Percentiles rank a stretch among this genome's conserved stretches.
Evolutionary conservation across 2,329 filamentous ascomycete species (phyloP).

Genomic region (Cytospora mali): DNA sequence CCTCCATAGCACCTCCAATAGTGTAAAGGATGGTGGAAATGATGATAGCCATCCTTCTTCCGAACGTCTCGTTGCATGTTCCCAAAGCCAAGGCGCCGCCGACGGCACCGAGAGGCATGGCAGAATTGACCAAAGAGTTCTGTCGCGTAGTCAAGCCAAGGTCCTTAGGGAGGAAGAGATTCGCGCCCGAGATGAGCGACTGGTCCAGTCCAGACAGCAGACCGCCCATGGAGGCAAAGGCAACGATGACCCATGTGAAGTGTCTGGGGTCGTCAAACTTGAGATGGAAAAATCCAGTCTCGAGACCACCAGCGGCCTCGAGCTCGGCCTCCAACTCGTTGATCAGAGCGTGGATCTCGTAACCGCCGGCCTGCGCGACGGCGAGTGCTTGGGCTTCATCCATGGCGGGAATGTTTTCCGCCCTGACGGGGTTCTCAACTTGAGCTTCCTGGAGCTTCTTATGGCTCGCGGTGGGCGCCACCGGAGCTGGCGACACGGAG

Average conservation of each 20-base stretch:
- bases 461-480: slow-evolving; percentile 21
- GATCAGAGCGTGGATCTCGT: slow-evolving; percentile 44
- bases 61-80: slow-evolving; percentile 68
- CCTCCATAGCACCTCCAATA: slow-evolving; percentile 68
- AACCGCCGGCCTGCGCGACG: slow-evolving; percentile 39
- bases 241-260: slow-evolving; percentile 70
- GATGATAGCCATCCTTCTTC: slow-evolving; percentile 69
- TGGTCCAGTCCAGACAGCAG: slow-evolving; percentile 73
- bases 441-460: slow-evolving; percentile 31
- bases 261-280: slow-evolving; percentile 62
- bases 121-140: slow-evolving; percentile 68
- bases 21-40: slow-evolving; percentile 72
- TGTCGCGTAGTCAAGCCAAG: slow-evolving; percentile 58
- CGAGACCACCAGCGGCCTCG: slow-evolving; percentile 34
- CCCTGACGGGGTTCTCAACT: slow-evolving; percentile 32
- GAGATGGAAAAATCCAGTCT: slow-evolving; percentile 53
- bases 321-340: slow-evolving; percentile 47
- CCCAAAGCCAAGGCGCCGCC: slow-evolving; percentile 69
- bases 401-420: slow-evolving; percentile 31
- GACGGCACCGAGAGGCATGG: slow-evolving; percentile 72
- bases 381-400: slow-evolving; percentile 41
- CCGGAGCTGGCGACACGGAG: slow-evolving; percentile 22
- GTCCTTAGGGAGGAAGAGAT: slow-evolving; percentile 64
- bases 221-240: slow-evolving; percentile 75
- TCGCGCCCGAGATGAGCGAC: slow-evolving; percentile 71